Evolutionary conservation across 1,284 basidiomycete genomes (phyloP).

Genomic region (Boletus albobrunnescens): DNA sequence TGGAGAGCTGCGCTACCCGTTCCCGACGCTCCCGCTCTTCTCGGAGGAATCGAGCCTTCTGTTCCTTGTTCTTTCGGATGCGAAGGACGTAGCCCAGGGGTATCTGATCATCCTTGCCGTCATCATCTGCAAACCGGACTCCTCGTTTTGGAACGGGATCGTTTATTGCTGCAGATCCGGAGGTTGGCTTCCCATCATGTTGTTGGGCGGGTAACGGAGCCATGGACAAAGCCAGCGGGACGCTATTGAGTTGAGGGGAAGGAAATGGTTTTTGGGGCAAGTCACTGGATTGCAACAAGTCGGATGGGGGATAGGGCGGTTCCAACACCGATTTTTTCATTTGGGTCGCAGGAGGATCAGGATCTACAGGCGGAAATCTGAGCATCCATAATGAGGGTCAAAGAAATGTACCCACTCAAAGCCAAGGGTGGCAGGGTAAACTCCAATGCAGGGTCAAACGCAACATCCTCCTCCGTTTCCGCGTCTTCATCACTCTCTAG

Average conservation of each 20-base stretch:
- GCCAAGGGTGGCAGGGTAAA: conserved; percentile 16
- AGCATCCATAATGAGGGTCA: conserved; percentile 5
- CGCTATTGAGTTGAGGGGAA: not conserved
- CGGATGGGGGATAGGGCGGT: conserved; percentile 1
- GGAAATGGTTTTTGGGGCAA: not conserved
- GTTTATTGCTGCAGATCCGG: conserved; percentile 13
- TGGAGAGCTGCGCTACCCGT: conserved; percentile 31
- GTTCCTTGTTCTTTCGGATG: conserved; percentile 64
- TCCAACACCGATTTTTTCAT: conserved; percentile 2
- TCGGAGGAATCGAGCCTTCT: conserved; percentile 64
- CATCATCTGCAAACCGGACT: conserved; percentile 67
- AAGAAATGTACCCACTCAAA: conserved; percentile 15
- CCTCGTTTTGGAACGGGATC: conserved; percentile 45
- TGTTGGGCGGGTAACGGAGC: conserved; percentile 4
- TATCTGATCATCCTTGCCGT: conserved; percentile 58
- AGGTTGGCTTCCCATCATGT: conserved; percentile 3
- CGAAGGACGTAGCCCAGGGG: conserved; percentile 66
- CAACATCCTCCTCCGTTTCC: not conserved
- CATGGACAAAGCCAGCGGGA: not conserved
- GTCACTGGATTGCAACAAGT: conserved; percentile 3
- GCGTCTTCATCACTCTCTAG: conserved; percentile 15
- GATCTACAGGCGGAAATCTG: conserved; percentile 21
- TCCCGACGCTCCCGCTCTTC: conserved; percentile 54
- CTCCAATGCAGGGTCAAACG: conserved; percentile 17
- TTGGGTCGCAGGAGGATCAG: conserved; percentile 16